Evolutionary conservation across 2,329 filamentous ascomycete genomes (phyloP).

Genomic region (Beauveria brongniartii): DNA sequence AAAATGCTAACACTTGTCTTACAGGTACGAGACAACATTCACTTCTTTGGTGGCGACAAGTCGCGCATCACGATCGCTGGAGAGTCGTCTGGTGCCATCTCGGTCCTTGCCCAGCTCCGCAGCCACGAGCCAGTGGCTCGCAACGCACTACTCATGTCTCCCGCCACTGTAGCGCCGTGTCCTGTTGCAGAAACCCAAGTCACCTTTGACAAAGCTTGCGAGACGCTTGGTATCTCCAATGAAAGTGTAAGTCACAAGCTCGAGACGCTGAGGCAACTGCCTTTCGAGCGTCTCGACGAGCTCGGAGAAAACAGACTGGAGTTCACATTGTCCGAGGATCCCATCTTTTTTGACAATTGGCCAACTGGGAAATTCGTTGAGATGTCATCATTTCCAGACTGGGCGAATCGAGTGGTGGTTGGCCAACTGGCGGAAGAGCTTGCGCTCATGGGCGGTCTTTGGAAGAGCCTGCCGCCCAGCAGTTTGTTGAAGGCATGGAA

Average conservation of each 20-base stretch:
- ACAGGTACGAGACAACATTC: constrained; percentile 45
- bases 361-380: neutral
- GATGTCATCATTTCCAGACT: neutral
- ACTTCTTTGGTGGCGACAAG: constrained; percentile 57
- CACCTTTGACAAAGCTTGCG: neutral
- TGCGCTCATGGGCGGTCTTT: neutral
- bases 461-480: neutral
- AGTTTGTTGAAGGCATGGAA: neutral
- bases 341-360: neutral
- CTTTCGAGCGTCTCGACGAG: neutral
- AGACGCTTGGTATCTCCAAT: neutral
- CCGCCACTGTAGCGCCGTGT: neutral
- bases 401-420: neutral
- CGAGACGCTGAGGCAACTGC: neutral
- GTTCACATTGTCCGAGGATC: neutral
- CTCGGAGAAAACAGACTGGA: neutral
- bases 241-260: neutral
- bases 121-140: neutral
- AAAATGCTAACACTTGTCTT: neutral
- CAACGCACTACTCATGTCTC: neutral
- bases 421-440: neutral
- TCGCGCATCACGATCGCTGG: constrained; percentile 58
- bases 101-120: constrained; percentile 47
- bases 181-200: neutral
- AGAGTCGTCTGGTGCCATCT: constrained; percentile 51